Base-by-base conservation (phyloP, 495 filamentous ascomycete genomes). In the Lindgomyces ingoldianus region DNA sequence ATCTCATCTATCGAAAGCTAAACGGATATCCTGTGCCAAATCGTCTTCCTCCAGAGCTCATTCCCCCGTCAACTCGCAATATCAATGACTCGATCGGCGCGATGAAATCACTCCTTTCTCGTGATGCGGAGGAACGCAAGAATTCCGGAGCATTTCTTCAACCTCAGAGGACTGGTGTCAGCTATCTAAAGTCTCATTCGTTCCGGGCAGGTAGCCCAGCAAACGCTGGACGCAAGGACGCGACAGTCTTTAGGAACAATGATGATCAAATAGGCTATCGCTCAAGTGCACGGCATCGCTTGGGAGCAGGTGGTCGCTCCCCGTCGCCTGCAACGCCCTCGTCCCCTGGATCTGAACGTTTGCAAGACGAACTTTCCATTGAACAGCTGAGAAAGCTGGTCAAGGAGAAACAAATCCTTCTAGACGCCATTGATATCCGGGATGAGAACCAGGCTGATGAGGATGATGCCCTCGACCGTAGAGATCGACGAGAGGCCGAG, bases 381-480 rank as follows among this genome's bases (percentile, higher is more conserved):
- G 92, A 97, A 18, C 93, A 98, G 65, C 74, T 99, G 53, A 85
- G 82, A 27, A 99, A 98, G 81, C 91, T 91, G 75, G 91, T 99
- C 63, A 90, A 87, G 47, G 95, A 99, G 79, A 92, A 94, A 73
- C 91, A 96, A 74, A 85, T 99, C 16, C 81, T 99, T 69, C 81
- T 99, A n/a, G 93, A 98, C 74, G 94, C 95, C 1, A 92, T 96
- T 74, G 95, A 99, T 72, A 97, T 96, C 75, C 89, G 91, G 69
- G 95, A 98, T 67, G 93, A 97, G 75, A 90, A 90, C 72, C 82
- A 84, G 48, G 85, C 84, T 1, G 95, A 98, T 69, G 89, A 97
- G 73, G 94, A 98, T 65, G 94, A 97, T 63, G 87, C 87, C 19
- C 82, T 97, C 25, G 95, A 98, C 71, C 87, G 94, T 47, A 85